phyloP scores from a whole-genome alignment of 164 flowering plant species.

The Euptelea pleiosperma region DNA sequence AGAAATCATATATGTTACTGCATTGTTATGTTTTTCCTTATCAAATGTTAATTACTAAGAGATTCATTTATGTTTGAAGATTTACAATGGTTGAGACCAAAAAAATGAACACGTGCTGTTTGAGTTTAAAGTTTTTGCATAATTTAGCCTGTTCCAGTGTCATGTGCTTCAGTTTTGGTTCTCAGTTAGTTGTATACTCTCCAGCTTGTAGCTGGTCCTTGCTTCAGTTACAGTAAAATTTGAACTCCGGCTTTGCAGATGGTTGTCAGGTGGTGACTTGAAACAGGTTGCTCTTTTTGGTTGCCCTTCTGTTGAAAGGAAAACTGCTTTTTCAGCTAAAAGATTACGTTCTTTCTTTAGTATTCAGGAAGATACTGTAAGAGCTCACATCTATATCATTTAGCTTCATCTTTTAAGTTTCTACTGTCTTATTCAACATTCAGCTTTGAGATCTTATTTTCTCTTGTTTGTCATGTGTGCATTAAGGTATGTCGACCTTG shows the following conservation, averaged over 20 bases:
- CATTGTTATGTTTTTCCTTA: no score
- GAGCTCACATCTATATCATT: slow-evolving; percentile 14
- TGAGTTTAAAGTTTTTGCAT: not conserved
- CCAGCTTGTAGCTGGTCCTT: not conserved
- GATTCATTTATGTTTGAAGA: no score
- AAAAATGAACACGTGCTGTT: not conserved
- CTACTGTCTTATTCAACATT: not conserved
- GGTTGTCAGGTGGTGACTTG: slow-evolving; percentile 69
- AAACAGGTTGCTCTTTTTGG: slow-evolving; percentile 74
- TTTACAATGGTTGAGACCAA: not conserved
- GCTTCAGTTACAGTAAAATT: not conserved
- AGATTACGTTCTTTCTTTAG: slow-evolving; percentile 51
- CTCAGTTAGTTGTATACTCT: not conserved
- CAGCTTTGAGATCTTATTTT: not conserved
- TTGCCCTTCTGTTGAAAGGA: slow-evolving; percentile 59
- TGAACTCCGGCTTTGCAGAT: slow-evolving; percentile 33
- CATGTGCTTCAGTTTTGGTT: slow-evolving; percentile 1
- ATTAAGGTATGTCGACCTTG: slow-evolving; percentile 71
- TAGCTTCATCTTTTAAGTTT: not conserved
- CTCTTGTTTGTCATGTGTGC: slow-evolving; percentile 7
- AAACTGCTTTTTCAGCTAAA: slow-evolving; percentile 64
- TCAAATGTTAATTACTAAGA: no score
- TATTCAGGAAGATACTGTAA: slow-evolving; percentile 66
- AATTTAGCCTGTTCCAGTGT: not conserved
- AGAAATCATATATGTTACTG: no score